These are phyloP conservation scores for Fusarium sp. DNA, from an alignment of 2,329 filamentous ascomycete species.

Conservation along the genomic window DNA sequence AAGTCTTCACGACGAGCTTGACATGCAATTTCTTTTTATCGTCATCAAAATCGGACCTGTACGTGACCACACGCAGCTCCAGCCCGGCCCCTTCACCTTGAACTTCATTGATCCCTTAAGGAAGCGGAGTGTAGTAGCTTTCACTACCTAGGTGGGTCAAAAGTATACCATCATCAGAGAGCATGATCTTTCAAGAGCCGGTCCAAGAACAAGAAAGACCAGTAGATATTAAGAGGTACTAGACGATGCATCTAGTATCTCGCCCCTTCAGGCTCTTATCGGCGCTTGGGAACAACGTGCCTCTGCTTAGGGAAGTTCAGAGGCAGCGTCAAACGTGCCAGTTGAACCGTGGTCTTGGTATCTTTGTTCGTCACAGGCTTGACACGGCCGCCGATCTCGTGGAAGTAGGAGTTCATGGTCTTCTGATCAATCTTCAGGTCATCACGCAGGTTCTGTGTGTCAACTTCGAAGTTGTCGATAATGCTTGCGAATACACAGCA, in stretches of 20 bases:
- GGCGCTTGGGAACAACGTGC: slow-evolving; percentile 49
- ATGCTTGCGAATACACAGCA: slow-evolving; percentile 78
- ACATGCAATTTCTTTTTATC: slow-evolving; percentile 37
- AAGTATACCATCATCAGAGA: not conserved
- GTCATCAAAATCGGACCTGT: slow-evolving; percentile 14
- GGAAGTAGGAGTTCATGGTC: slow-evolving; percentile 78
- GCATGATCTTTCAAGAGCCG: not conserved
- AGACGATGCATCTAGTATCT: not conserved
- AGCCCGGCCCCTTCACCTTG: not conserved
- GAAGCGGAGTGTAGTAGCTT: not conserved
- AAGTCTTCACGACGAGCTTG: slow-evolving; percentile 7
- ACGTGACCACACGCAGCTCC: not conserved
- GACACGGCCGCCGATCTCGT: slow-evolving; percentile 79
- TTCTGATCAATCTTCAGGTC: slow-evolving; percentile 80
- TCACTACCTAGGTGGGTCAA: not conserved
- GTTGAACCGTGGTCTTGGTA: slow-evolving; percentile 65
- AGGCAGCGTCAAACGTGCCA: slow-evolving; percentile 82
- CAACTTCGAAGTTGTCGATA: slow-evolving; percentile 79
- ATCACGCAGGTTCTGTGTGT: slow-evolving; percentile 76
- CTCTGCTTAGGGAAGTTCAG: slow-evolving; percentile 81
- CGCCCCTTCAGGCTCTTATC: slow-evolving; percentile 17
- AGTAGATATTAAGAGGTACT: not conserved
- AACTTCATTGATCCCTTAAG: not conserved
- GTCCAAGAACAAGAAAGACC: not conserved
- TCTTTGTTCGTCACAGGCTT: slow-evolving; percentile 71